Evolutionary conservation across 75 land plant species (phyloP), one percentile per base, ranked within the genome.

Genomic region (Picea sitchensis): DNA sequence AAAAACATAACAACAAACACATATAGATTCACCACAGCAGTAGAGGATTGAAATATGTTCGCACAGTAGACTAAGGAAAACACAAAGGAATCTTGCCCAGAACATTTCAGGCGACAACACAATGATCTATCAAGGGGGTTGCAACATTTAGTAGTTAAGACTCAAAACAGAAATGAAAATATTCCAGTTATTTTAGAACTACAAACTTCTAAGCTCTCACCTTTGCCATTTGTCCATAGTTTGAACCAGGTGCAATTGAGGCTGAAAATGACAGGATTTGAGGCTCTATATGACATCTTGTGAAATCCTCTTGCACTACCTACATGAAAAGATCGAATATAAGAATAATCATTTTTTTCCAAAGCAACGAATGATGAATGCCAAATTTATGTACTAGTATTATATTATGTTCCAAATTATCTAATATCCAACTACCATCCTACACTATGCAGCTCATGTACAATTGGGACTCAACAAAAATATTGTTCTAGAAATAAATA

Each of bases 271-370:
- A 78, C 13, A n/a, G 26, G 60, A 90, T 54, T 79, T 90, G 90
- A 7, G 86, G 78, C 76, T 73, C 84, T 32, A 92, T 77, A 62
- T 88, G 85, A 57, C 90, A 88, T 77, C 83, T 87, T 34, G 86
- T 86, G 80, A 92, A 84, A 77, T 92, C 94, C 82, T 92, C 92
- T 86, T 92, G 82, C 80, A 92, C 57, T 80, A 92, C 87, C 94
- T 92, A 69, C 71, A 75, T 54, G n/a, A 72, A 36, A 72, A 72
- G 12, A 41, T 47, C 20, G 20, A 72, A 72, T 20, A 72, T 47
- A 72, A 71, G 73, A 38, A 34, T 36, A 14, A 38, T 38, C 3
- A 3, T 38, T 38, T 38, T 38, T 26, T 26, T 26, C 26, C 26
- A 26, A 26, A 26, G 26, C 26, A 26, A 26, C 26, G 26, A 26